Evolutionary conservation across 768 basidiomycete genomes (phyloP), one percentile per base, ranked within the genome.

Genomic region (Dendrothele bispora): DNA sequence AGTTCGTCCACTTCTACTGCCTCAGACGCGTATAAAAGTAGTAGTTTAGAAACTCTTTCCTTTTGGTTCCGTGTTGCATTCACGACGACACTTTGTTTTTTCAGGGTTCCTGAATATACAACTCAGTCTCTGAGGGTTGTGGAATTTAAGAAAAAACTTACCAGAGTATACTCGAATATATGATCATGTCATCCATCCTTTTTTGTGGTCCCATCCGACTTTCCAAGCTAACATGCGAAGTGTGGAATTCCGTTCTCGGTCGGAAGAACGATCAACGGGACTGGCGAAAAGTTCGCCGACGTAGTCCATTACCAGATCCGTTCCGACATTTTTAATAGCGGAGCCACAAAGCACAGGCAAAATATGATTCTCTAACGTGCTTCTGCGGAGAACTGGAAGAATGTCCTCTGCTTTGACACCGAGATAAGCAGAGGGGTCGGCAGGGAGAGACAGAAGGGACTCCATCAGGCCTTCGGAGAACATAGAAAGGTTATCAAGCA

Each of bases 141-240:
- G 34, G 49, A 45, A 49, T n/a, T 27, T n/a, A 29, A 21, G 11
- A 18, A 15, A 29, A 14, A 3, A 63, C 72, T 51, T 61, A 89
- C 91, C 91, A 44, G 91, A 91, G 64, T 94, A 94, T 17, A 94
- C 80, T 21, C 91, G 76, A 30, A 94, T 85, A 61, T 91, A 94
- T n/a, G n/a, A n/a, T n/a, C n/a, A n/a, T 2, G 91, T 93, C 90
- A 94, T 91, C 91, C 91, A 94, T 20, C 91, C 91, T 47, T 69
- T 66, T 55, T 77, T 79, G 49, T 82, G 83, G 58, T 94, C 90
- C 91, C 90, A 92, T 25, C 72, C 75, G 18, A 94, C 91, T 61
- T 94, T 94, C 91, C 92, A 94, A 2, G 88, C 91, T 22, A 94
- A 71, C 53, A 85, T 63, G 28, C 78, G 81, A 20, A 88, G 58